These are phyloP conservation scores for Limtongia smithiae DNA, from an alignment of 805 yeast species.

Conservation along the genomic window DNA sequence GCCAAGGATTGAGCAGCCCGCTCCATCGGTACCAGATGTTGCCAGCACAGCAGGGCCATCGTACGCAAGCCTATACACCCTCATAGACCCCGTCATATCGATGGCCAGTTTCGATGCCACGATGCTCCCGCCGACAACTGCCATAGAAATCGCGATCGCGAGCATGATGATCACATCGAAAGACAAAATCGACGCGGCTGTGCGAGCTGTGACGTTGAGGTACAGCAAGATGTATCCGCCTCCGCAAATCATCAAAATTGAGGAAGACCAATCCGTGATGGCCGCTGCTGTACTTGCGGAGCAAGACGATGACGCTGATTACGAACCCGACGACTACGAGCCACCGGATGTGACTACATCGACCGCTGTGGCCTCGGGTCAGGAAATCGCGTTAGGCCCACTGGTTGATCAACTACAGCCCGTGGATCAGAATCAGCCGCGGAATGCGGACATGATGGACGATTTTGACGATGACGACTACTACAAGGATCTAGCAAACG, in stretches of 20 bases:
- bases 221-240: constrained; percentile 18
- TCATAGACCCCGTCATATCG: constrained; percentile 59
- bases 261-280: constrained; percentile 6
- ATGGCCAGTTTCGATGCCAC: constrained; percentile 68
- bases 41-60: constrained; percentile 19
- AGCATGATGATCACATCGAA: constrained; percentile 59
- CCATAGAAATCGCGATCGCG: constrained; percentile 60
- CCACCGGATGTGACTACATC: constrained; percentile 26
- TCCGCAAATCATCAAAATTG: constrained; percentile 8
- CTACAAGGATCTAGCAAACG: constrained; percentile 11
- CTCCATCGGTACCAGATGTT: constrained; percentile 5
- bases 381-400: constrained; percentile 37
- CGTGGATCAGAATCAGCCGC: not conserved
- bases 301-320: constrained; percentile 36
- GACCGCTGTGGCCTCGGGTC: too few relatives aligned
- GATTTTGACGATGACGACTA: constrained; percentile 4
- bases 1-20: too few relatives aligned
- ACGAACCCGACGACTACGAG: constrained; percentile 31
- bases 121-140: constrained; percentile 58
- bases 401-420: constrained; percentile 16
- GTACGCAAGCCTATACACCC: constrained; percentile 63
- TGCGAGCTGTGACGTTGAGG: constrained; percentile 50
- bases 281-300: constrained; percentile 5
- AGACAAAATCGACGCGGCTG: constrained; percentile 56
- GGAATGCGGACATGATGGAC: constrained; percentile 2